Evolutionary conservation across 2,329 filamentous ascomycete genomes (phyloP).

Genomic region (Pochonia chlamydosporia): DNA sequence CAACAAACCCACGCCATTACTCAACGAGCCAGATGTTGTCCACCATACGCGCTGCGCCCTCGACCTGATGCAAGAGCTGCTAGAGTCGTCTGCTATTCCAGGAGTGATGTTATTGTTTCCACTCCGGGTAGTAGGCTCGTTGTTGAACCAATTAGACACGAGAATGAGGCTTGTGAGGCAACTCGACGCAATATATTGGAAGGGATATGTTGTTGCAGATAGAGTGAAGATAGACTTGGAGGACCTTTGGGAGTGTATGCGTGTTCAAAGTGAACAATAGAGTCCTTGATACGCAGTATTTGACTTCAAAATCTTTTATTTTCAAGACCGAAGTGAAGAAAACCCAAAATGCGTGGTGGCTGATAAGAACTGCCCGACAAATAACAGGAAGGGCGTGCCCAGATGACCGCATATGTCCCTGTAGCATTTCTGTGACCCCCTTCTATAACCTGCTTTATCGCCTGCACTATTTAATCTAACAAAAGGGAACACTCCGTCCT

Average conservation of each 20-base stretch:
- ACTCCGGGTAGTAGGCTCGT: conserved; percentile 16
- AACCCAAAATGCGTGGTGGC: no score
- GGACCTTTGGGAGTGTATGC: conserved; percentile 16
- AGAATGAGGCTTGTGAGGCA: background rate
- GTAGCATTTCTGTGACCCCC: no score
- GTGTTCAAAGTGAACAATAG: no score
- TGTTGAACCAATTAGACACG: background rate
- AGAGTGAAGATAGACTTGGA: conserved; percentile 16
- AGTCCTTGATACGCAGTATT: no score
- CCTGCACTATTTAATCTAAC: no score
- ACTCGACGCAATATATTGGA: conserved; percentile 11
- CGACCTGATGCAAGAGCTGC: background rate
- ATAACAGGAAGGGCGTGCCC: no score
- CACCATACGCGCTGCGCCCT: background rate
- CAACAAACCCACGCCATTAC: conserved; percentile 2
- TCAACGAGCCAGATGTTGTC: conserved; percentile 2
- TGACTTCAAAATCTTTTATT: no score
- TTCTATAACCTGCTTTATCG: no score
- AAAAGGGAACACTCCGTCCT: no score
- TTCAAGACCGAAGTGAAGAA: no score
- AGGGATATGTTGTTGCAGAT: conserved; percentile 18
- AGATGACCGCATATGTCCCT: no score
- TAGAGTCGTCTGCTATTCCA: conserved; percentile 10
- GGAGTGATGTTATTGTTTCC: conserved; percentile 17
- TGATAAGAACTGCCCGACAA: no score